Evolutionary conservation across 2,329 filamentous ascomycete genomes (phyloP), one percentile per base, ranked within the genome.

Genomic region (Colletotrichum gigasporum): DNA sequence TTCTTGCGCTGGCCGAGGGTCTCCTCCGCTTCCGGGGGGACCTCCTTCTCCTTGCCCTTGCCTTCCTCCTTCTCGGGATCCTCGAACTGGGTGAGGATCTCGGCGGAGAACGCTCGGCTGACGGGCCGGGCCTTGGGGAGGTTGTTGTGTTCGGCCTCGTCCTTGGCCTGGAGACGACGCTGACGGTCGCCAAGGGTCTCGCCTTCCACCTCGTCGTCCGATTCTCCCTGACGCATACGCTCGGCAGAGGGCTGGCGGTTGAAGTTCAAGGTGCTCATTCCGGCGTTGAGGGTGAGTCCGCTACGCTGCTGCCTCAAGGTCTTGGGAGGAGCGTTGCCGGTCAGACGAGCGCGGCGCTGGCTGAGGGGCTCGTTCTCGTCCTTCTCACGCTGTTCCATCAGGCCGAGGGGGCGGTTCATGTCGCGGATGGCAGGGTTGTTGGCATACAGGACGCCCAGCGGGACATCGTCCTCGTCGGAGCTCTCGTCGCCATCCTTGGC

Each of bases 361-460:
- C 91, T 94, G 18, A 97, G 82, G 0, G 96, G 94, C 74, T 98
- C 96, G 58, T 94, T 96, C 71, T 99, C 96, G 74, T 99, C 96
- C 68, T 96, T 80, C 63, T 96, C 91, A 47, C 93, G 89, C 70
- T 88, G 89, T 73, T 96, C 91, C 82, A 96, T 90, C 59, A 96
- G 76, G 4, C 92, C 92, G 5, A 93, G 75, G 0, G 92, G 91
- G 10, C 88, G 79, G 77, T 89, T 84, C 67, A 89, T 72, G 78
- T 87, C 84, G 61, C 83, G 82, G 65, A 83, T 76, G n/a, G 84
- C 80, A 7, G 86, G 82, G 67, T 87, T 87, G 39, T 82, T 83
- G 0, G 90, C 89, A 70, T 87, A 92, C 14, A 99, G 83, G 68
- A 98, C 83, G 10, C 91, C 96, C 4, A 99, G 83, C 0, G 96